Evolutionary conservation across 805 yeast genomes (phyloP).

Genomic region (Dipodascopsis uninucleata): DNA sequence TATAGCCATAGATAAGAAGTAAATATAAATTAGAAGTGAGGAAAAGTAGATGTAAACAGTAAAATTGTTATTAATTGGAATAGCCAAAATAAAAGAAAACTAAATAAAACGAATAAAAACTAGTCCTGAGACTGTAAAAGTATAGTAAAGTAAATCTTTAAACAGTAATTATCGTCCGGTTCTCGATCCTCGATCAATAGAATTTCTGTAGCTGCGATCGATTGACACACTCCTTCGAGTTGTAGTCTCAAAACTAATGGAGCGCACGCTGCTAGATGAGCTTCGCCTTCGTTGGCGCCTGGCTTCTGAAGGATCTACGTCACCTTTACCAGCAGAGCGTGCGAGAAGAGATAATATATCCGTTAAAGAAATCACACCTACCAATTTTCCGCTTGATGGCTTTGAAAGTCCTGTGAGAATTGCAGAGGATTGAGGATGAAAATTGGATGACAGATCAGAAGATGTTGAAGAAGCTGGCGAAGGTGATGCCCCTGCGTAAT

Average conservation of each 20-base stretch:
- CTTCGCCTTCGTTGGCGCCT: slow-evolving; percentile 78
- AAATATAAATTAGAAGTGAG: too few species aligned
- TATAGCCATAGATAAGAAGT: too few species aligned
- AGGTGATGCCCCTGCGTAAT: slow-evolving; percentile 13
- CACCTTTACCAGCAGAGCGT: slow-evolving; percentile 57
- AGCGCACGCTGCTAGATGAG: slow-evolving; percentile 38
- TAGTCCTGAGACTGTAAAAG: too few species aligned
- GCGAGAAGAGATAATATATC: slow-evolving; percentile 84
- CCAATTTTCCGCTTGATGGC: slow-evolving; percentile 62
- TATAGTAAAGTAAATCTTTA: too few species aligned
- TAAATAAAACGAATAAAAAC: too few species aligned
- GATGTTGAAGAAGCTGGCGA: slow-evolving; percentile 6
- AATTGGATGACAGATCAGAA: slow-evolving; percentile 14
- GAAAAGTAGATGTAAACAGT: too few species aligned
- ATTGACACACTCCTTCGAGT: slow-evolving; percentile 23
- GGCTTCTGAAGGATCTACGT: slow-evolving; percentile 79
- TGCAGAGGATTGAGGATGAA: slow-evolving; percentile 15
- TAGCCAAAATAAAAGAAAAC: too few species aligned
- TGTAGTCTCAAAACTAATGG: slow-evolving; percentile 18
- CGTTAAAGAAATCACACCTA: slow-evolving; percentile 89
- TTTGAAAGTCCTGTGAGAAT: slow-evolving; percentile 12
- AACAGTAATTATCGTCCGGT: too few species aligned
- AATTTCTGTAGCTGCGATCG: slow-evolving; percentile 17
- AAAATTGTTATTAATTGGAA: too few species aligned
- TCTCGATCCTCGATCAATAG: slow-evolving; percentile 22